Evolutionary conservation across 225 moss, liverwort and hornwort species (phyloP).

Genomic region (Anthoceros angustus): DNA sequence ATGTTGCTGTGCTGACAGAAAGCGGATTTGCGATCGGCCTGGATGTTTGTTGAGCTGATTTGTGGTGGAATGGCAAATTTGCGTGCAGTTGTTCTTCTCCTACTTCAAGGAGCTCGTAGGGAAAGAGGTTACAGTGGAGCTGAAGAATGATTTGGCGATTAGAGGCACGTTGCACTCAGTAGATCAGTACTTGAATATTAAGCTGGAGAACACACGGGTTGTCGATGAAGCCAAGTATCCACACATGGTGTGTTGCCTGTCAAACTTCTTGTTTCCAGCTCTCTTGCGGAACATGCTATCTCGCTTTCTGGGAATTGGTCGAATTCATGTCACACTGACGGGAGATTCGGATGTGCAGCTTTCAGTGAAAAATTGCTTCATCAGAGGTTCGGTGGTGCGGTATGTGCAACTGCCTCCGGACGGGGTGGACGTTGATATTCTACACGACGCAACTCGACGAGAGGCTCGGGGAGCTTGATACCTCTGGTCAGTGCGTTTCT

Average conservation of each 20-base stretch:
- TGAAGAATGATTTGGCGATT: conserved; percentile 84
- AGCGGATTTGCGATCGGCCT: too few relatives aligned
- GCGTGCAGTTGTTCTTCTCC: conserved; percentile 75
- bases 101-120: conserved; percentile 97
- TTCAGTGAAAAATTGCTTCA: conserved; percentile 97
- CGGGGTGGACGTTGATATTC: conserved; percentile 90
- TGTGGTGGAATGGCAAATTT: too few relatives aligned
- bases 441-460: conserved; percentile 95
- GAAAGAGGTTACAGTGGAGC: conserved; percentile 92
- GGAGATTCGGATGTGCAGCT: conserved; percentile 30
- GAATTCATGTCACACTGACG: background rate
- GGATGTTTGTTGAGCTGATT: too few relatives aligned
- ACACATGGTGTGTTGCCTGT: conserved; percentile 46
- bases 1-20: too few relatives aligned
- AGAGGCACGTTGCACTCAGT: conserved; percentile 81
- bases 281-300: background rate
- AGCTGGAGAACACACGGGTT: conserved; percentile 80
- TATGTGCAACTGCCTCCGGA: conserved; percentile 97
- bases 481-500: too few relatives aligned
- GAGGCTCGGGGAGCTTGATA: conserved; percentile 80
- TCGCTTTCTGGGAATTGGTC: background rate
- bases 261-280: background rate
- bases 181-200: conserved; percentile 90
- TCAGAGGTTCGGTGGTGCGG: conserved; percentile 94
- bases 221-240: conserved; percentile 78